phyloP scores from a whole-genome alignment of 768 basidiomycete genomes.

The Auricularia sp. region DNA sequence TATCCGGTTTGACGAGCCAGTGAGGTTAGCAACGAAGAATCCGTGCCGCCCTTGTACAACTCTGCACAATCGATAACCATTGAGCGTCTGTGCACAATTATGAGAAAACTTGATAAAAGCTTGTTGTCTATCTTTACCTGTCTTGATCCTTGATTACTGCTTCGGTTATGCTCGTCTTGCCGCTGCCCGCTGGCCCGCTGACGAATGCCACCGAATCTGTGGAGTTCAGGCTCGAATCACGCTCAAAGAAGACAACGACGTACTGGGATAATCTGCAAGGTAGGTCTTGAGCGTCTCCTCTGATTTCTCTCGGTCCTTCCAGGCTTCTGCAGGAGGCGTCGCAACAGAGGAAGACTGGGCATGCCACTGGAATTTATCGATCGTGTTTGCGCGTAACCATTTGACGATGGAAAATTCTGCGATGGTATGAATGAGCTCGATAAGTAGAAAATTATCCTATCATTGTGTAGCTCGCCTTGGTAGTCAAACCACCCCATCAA shows the following conservation, averaged over 20 bases:
- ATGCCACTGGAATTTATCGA: conserved; percentile 32
- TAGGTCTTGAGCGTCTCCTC: conserved; percentile 57
- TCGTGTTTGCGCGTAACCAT: conserved; percentile 58
- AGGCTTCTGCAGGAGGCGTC: conserved; percentile 35
- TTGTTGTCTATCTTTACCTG: conserved; percentile 30
- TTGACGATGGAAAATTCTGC: conserved; percentile 64
- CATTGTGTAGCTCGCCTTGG: conserved; percentile 33
- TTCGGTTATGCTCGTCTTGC: conserved; percentile 55
- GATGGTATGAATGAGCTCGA: not conserved
- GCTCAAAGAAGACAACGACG: conserved; percentile 13
- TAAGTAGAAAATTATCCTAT: too few species aligned
- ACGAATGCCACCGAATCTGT: conserved; percentile 67
- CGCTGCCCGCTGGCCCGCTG: conserved; percentile 77
- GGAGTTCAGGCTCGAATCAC: conserved; percentile 7
- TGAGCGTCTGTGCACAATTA: conserved; percentile 36
- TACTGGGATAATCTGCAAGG: conserved; percentile 68
- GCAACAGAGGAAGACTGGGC: conserved; percentile 11
- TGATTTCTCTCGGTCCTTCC: conserved; percentile 81
- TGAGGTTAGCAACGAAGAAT: conserved; percentile 51
- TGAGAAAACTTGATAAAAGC: not conserved
- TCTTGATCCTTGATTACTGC: conserved; percentile 39
- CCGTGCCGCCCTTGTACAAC: conserved; percentile 59
- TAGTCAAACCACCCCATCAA: conserved; percentile 79
- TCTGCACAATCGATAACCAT: conserved; percentile 78
- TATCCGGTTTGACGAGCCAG: conserved; percentile 82